Evolutionary conservation across 352 stramenopile species (phyloP).

Genomic region (Aphanomyces cochlioides): DNA sequence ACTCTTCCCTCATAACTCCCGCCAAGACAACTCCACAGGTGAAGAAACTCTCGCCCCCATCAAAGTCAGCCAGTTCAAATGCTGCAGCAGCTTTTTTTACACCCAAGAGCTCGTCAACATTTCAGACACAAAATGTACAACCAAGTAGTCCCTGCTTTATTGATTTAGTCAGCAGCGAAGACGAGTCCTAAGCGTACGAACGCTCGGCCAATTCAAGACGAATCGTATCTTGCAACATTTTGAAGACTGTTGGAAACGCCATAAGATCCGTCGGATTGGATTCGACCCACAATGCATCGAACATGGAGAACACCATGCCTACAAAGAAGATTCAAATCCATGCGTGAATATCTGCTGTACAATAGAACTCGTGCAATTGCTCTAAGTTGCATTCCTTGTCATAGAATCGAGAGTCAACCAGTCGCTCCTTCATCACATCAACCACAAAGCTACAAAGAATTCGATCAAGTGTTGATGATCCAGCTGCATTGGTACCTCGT

Average conservation of each 20-base stretch:
- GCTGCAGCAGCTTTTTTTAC: background rate
- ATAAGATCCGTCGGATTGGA: conserved; percentile 80
- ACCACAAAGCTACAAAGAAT: conserved; percentile 53
- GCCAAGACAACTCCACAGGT: background rate
- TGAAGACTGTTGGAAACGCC: conserved; percentile 80
- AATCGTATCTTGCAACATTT: conserved; percentile 70
- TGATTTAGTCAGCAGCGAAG: conserved; percentile 28
- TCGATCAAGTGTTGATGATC: background rate
- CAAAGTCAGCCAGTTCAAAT: background rate
- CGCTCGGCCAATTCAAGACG: conserved; percentile 48
- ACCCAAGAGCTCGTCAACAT: background rate
- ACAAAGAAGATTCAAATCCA: conserved; percentile 23
- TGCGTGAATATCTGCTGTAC: conserved; percentile 36
- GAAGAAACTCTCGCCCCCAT: conserved; percentile 4
- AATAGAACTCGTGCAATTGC: conserved; percentile 72
- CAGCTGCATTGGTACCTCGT: conserved; percentile 42
- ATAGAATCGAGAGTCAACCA: conserved; percentile 76
- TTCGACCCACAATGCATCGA: conserved; percentile 80
- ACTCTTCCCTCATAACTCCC: background rate
- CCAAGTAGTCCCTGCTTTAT: background rate
- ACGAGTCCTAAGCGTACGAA: conserved; percentile 53
- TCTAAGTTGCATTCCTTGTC: conserved; percentile 39
- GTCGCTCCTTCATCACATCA: conserved; percentile 64
- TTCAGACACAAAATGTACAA: background rate
- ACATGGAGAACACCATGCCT: conserved; percentile 76